Conservation (phyloP, 2,329 filamentous ascomycete genomes). For the Scedosporium apiospermum region DNA sequence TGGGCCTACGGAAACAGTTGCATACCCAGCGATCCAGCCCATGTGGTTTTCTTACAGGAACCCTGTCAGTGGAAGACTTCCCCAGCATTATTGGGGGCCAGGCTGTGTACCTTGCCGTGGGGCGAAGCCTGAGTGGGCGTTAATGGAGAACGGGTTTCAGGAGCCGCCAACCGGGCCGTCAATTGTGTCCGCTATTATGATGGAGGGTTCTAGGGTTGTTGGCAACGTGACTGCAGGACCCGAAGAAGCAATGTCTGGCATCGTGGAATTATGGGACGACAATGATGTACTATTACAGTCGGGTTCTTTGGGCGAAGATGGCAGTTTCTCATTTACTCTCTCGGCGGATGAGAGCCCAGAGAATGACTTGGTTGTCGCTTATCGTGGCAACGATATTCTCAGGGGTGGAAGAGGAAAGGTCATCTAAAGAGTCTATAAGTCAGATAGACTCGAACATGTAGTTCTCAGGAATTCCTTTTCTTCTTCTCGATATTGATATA, state of each 20-base stretch:
- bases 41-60: slow-evolving; percentile 4
- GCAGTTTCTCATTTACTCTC: not conserved
- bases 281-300: not conserved
- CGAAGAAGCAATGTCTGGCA: not conserved
- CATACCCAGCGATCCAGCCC: not conserved
- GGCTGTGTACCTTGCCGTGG: slow-evolving; percentile 3
- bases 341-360: too few species aligned
- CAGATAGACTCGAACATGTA: too few species aligned
- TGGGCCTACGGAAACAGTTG: not conserved
- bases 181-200: not conserved
- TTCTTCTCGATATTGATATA: too few species aligned
- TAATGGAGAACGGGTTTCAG: not conserved
- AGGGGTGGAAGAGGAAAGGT: too few species aligned
- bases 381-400: too few species aligned
- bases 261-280: not conserved
- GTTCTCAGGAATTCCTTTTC: too few species aligned
- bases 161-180: not conserved
- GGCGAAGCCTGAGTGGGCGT: slow-evolving; percentile 2
- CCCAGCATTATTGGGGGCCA: slow-evolving; percentile 1
- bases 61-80: slow-evolving; percentile 1
- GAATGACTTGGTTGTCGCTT: too few species aligned
- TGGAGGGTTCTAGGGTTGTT: not conserved
- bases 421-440: too few species aligned
- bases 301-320: not conserved
- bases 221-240: not conserved